Percentiles rank a stretch among this genome's conserved stretches.
Conservation (phyloP, 306 rosid genomes). For the Sindora glabra region DNA sequence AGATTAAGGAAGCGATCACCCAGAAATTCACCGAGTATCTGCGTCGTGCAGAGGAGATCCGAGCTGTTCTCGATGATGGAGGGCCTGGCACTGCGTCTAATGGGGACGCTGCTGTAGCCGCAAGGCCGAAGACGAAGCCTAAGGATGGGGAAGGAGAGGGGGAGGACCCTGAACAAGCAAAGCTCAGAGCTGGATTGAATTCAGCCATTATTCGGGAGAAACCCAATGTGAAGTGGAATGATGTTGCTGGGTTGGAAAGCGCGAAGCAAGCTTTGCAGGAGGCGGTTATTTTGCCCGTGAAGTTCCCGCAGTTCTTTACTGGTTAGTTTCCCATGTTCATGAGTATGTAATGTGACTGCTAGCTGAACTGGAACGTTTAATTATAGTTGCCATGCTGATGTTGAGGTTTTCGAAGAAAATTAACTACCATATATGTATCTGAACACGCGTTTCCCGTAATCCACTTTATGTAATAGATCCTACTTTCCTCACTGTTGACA, state of each 20-base stretch:
- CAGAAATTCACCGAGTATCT: constrained; percentile 93
- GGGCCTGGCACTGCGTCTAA: constrained; percentile 91
- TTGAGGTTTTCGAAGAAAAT: neutral
- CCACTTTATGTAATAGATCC: neutral
- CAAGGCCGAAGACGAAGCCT: constrained; percentile 79
- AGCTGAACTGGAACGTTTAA: neutral
- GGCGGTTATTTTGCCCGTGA: constrained; percentile 91
- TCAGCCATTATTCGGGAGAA: constrained; percentile 92
- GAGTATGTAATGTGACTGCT: neutral
- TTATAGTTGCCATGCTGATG: neutral
- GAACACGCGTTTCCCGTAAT: neutral
- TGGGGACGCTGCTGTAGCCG: constrained; percentile 86
- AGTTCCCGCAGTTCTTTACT: constrained; percentile 93
- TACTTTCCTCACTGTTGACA: neutral
- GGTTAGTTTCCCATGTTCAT: constrained; percentile 31
- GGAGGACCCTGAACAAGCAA: constrained; percentile 80
- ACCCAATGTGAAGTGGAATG: constrained; percentile 93
- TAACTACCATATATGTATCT: neutral
- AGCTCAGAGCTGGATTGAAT: constrained; percentile 80
- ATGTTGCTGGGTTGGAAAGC: constrained; percentile 93
- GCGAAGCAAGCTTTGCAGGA: constrained; percentile 96
- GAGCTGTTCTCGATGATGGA: constrained; percentile 73
- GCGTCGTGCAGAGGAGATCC: constrained; percentile 98
- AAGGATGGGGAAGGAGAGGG: constrained; percentile 85
- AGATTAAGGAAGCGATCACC: constrained; percentile 88